Conservation (phyloP, 495 filamentous ascomycete species). For the Lasiosphaeria hispida region DNA sequence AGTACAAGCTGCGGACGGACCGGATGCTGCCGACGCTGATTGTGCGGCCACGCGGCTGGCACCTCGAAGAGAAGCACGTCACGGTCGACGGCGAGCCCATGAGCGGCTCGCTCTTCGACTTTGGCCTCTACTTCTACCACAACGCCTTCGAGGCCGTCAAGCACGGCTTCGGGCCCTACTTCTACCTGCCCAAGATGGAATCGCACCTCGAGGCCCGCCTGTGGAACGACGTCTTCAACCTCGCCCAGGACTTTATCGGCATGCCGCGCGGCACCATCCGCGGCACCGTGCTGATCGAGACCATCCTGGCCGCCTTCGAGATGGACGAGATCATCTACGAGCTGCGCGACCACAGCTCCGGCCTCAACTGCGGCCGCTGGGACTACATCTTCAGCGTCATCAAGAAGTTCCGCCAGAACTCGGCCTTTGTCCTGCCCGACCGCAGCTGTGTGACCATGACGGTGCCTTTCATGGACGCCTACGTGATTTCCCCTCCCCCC, state of each 20-base stretch:
- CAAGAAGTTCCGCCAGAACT: slow-evolving; percentile 97
- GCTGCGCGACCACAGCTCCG: slow-evolving; percentile 92
- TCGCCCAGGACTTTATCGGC: slow-evolving; percentile 87
- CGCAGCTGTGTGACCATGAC: slow-evolving; percentile 94
- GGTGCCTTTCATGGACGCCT: slow-evolving; percentile 97
- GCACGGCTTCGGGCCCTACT: slow-evolving; percentile 88
- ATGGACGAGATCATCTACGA: slow-evolving; percentile 99
- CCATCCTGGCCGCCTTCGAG: slow-evolving; percentile 97
- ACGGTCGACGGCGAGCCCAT: slow-evolving; percentile 95
- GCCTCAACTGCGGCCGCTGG: slow-evolving; percentile 98
- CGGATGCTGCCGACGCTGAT: slow-evolving; percentile 76
- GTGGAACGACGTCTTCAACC: slow-evolving; percentile 99
- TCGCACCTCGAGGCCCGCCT: slow-evolving; percentile 94
- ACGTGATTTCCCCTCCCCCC: slow-evolving; percentile 38
- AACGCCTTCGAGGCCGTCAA: slow-evolving; percentile 87
- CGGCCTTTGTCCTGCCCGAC: slow-evolving; percentile 90
- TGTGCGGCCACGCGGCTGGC: slow-evolving; percentile 86
- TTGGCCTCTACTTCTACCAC: slow-evolving; percentile 99
- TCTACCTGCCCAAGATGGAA: slow-evolving; percentile 99
- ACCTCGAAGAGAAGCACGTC: slow-evolving; percentile 98
- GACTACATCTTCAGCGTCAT: slow-evolving; percentile 99
- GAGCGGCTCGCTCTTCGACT: slow-evolving; percentile 91
- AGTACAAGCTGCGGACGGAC: slow-evolving; percentile 95
- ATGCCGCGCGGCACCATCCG: slow-evolving; percentile 90
- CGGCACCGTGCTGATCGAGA: slow-evolving; percentile 96